Percentiles rank a stretch among this genome's conserved stretches.
Evolutionary conservation across 768 basidiomycete species (phyloP).

Genomic region (Mrakia hoshinonis): DNA sequence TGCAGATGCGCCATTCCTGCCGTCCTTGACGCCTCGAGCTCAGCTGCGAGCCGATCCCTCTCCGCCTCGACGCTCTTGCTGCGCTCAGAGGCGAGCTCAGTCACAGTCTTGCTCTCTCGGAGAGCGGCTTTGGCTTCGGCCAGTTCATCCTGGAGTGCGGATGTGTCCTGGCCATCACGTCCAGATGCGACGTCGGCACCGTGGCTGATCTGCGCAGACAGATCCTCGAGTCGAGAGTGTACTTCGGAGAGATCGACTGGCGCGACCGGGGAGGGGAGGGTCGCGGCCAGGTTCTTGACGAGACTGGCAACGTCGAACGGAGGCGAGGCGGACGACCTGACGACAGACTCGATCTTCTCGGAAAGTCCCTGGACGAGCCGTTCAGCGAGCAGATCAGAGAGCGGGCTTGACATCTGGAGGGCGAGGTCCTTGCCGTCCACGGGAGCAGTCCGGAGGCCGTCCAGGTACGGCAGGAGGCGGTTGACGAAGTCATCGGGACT

Average conservation of each 20-base stretch:
- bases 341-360: neutral
- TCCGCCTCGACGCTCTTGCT: constrained; percentile 2
- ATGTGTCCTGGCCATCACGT: neutral
- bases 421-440: neutral
- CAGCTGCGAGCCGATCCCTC: neutral
- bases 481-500: neutral
- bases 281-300: neutral
- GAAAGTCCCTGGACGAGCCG: neutral
- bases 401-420: neutral
- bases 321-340: neutral
- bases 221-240: neutral
- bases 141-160: neutral
- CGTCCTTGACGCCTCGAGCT: neutral
- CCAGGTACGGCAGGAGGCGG: neutral
- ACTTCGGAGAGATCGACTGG: neutral
- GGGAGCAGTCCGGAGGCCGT: neutral
- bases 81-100: neutral
- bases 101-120: neutral
- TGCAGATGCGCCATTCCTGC: neutral
- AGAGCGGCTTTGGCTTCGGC: neutral
- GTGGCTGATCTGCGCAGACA: neutral
- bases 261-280: neutral
- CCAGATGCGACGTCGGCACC: neutral
- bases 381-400: neutral
- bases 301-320: neutral